Evolutionary conservation across 2,329 filamentous ascomycete genomes (phyloP), one percentile per base, ranked within the genome.

Genomic region (Ambrosiella beaveri): DNA sequence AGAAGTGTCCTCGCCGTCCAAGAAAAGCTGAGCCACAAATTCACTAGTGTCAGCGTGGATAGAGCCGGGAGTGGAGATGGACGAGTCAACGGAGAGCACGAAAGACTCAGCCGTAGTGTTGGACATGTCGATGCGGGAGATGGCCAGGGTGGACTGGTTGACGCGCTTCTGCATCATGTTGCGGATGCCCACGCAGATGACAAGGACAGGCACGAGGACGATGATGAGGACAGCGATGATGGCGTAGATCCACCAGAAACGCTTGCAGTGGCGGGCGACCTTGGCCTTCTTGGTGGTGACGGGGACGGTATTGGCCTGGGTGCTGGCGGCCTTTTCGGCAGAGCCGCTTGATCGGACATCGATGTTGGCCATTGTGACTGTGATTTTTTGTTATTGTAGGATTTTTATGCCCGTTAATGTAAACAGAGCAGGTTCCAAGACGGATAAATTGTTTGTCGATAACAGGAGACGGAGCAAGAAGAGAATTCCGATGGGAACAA

Each of bases 241-340:
- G 60, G 82, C 66, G 63, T 81, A 74, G 62, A 74, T 64, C 80
- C 81, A 84, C 81, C 81, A 84, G 64, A 76, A 82, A 63, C 71
- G 73, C 65, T 68, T 73, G 66, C 74, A 75, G 65, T 80, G 77
- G 52, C 72, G 69, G 58, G 69, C 68, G 62, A 70, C 69, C 37
- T 66, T 66, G 60, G 71, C 68, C 62, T 68, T 71, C 62, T 68
- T 71, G 66, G 71, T 73, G 56, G 65, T 56, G 15, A 64, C 65
- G 49, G 63, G 63, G 54, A 65, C 61, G 19, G 27, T 11, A 19
- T 8, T 11, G 8, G 9, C 17, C 17, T 11, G 47, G 13, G 47
- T 12, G 19, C 9, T 12, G 8, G 27, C 17, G 27, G 13, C 47
- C 47, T 51, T 51, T 19, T 51, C 47, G 47, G 8, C 47, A n/a